Percentiles rank a stretch among this genome's conserved stretches.
These are phyloP conservation scores for Sarcodon sp. DNA, from an alignment of 768 basidiomycete genomes.

Conservation along the genomic window DNA sequence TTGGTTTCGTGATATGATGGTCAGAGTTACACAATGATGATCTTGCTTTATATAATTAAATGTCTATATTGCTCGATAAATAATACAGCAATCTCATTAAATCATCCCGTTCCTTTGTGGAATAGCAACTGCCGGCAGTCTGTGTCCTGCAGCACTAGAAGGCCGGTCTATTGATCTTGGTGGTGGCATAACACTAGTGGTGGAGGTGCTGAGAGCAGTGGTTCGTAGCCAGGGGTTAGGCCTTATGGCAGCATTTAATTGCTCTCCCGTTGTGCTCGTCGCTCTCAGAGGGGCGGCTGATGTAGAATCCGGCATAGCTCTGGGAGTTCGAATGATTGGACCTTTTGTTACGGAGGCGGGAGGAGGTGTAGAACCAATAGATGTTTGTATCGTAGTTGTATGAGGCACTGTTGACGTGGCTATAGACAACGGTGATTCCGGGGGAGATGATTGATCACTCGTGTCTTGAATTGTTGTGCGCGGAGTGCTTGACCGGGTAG, in stretches of 20 bases:
- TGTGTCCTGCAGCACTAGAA: constrained; percentile 34
- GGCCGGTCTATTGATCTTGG: constrained; percentile 61
- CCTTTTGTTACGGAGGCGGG: not conserved
- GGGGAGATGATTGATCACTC: constrained; percentile 6
- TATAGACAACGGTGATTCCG: constrained; percentile 6
- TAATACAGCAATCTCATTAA: constrained; percentile 15
- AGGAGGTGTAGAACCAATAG: not conserved
- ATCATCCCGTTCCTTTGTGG: constrained; percentile 54
- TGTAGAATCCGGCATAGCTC: not conserved
- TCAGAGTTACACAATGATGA: not conserved
- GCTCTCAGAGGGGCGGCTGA: constrained; percentile 2
- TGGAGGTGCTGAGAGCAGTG: constrained; percentile 3
- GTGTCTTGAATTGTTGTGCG: constrained; percentile 5
- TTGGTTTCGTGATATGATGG: not conserved
- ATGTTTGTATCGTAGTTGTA: constrained; percentile 2
- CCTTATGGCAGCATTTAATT: not conserved
- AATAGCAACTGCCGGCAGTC: constrained; percentile 37
- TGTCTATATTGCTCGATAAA: not conserved
- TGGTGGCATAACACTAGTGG: constrained; percentile 32
- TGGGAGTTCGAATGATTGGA: not conserved
- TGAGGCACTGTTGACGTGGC: constrained; percentile 2
- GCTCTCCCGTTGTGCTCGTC: not conserved
- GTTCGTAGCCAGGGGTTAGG: constrained; percentile 5
- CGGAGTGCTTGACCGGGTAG: constrained; percentile 4
- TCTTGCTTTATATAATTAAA: not conserved